These are phyloP conservation scores for Flaveria robusta DNA, from an alignment of 129 eudicot species.

Conservation along the genomic window DNA sequence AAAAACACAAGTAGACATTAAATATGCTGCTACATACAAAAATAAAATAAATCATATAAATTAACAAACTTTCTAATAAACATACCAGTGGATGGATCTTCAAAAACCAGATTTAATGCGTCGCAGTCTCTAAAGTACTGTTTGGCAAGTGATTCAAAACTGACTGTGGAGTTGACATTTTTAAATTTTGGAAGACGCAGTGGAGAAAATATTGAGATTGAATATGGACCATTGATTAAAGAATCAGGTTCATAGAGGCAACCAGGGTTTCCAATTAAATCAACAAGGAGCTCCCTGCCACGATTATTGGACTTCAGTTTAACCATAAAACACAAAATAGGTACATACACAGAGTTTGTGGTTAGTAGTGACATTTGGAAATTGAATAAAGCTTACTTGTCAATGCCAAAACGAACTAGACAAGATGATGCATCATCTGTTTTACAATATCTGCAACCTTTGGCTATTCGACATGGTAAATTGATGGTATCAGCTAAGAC, in stretches of 20 bases:
- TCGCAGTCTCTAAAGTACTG: slow-evolving; percentile 71
- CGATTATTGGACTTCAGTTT: slow-evolving; percentile 14
- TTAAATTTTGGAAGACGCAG: slow-evolving; percentile 66
- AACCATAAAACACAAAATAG: background rate
- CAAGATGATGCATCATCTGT: slow-evolving; percentile 80
- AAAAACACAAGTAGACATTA: background rate
- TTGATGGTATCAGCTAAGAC: slow-evolving; percentile 82
- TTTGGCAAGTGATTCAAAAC: slow-evolving; percentile 79
- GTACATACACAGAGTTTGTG: background rate
- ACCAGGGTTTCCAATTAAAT: slow-evolving; percentile 82
- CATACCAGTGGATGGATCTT: slow-evolving; percentile 70
- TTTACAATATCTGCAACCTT: slow-evolving; percentile 75
- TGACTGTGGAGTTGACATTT: slow-evolving; percentile 56
- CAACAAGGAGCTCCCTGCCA: slow-evolving; percentile 83
- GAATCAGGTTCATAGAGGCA: slow-evolving; percentile 87
- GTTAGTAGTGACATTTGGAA: background rate
- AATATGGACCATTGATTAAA: slow-evolving; percentile 86
- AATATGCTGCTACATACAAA: background rate
- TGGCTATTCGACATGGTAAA: slow-evolving; percentile 88
- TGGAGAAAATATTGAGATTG: slow-evolving; percentile 90
- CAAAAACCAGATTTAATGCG: slow-evolving; percentile 71
- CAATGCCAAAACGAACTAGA: slow-evolving; percentile 70
- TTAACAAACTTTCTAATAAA: slow-evolving; percentile 14
- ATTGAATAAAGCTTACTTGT: slow-evolving; percentile 44
- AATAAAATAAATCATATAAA: slow-evolving; percentile 6